Base-by-base conservation (phyloP, 805 yeast genomes). In the Komagataella pseudopastoris region DNA sequence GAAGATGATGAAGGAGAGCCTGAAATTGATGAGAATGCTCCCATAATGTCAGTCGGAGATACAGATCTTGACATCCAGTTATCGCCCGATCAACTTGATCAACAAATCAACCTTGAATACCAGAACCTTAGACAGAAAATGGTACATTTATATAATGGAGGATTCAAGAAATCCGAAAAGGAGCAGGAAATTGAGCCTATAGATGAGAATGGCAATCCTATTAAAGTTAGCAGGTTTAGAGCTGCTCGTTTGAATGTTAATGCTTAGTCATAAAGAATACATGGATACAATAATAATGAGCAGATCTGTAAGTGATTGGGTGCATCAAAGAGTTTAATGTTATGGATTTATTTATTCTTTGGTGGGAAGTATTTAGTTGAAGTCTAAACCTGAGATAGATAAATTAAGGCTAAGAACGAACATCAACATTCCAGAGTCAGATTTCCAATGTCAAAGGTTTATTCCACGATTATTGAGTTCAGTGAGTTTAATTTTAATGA, bases 161-260 rank as follows among this genome's bases (percentile, higher is more conserved):
- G 81, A 2, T 77, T 60, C 53, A 66, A 61, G 50, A 68, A 71
- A 53, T 65, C 75, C 1, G 75, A 73, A 2, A 66, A 69, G 49
- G 86, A 77, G 45, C 58, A 65, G 53, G 90, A 80, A 52, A 58
- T 78, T 17, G 95, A 85, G 59, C 88, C 88, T 0, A 67, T 85
- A 6, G 88, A 85, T 56, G 83, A 78, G 51, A 58, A 66, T 44
- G 88, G 88, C 0, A 74, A 78, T 51, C 80, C 81, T 0, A 61
- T 76, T 6, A 80, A 71, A 53, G 67, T 77, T 1, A 85, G 95
- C 60, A 69, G 88, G 50, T 88, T 88, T 63, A 84, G 72, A 59
- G 78, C 86, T 8, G 83, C 86, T 14, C 39, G 39, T 10, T 30
- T 30, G 39, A 30, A 30, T 30, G 6, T 30, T 4, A 10, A 10